These are phyloP conservation scores for Phycomyces nitens DNA, from an alignment of 192 early-diverging fungal genomes.

Conservation along the genomic window DNA sequence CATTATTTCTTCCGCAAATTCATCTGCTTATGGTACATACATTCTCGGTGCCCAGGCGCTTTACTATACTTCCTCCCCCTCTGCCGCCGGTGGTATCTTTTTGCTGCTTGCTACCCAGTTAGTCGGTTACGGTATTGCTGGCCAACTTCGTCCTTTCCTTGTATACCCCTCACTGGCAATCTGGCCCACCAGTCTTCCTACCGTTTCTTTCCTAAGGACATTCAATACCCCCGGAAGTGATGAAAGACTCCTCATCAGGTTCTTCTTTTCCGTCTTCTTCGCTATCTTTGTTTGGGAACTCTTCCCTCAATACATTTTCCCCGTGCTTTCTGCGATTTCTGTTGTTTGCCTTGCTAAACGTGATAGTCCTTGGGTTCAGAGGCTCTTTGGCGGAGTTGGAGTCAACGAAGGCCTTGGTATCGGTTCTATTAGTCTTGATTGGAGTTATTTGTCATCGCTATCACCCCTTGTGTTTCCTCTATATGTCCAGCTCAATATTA, in stretches of 20 bases:
- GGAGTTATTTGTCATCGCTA: conserved; percentile 31
- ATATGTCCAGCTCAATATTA: conserved; percentile 62
- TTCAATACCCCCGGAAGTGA: conserved; percentile 22
- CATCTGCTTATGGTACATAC: conserved; percentile 65
- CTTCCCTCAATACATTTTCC: conserved; percentile 40
- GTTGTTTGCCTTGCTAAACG: conserved; percentile 33
- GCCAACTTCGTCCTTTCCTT: conserved; percentile 43
- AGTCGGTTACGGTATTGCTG: conserved; percentile 55
- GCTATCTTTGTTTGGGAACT: conserved; percentile 30
- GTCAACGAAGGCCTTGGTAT: conserved; percentile 40
- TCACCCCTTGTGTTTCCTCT: conserved; percentile 57
- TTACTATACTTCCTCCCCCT: conserved; percentile 61
- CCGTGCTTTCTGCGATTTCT: conserved; percentile 27
- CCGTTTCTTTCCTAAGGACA: conserved; percentile 42
- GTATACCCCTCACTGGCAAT: conserved; percentile 50
- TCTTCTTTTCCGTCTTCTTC: conserved; percentile 33
- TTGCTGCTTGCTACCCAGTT: conserved; percentile 45
- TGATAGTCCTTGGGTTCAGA: conserved; percentile 16
- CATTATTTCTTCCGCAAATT: conserved; percentile 62
- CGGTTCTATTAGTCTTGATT: conserved; percentile 40
- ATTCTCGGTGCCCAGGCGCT: conserved; percentile 61
- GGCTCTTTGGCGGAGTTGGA: conserved; percentile 33
- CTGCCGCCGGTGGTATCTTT: conserved; percentile 37
- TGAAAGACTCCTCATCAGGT: conserved; percentile 13
- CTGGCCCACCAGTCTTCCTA: conserved; percentile 49